Percentiles rank a stretch among this genome's conserved stretches.
phyloP scores from a whole-genome alignment of 805 yeast species.

The Ogataea pignaliae region DNA sequence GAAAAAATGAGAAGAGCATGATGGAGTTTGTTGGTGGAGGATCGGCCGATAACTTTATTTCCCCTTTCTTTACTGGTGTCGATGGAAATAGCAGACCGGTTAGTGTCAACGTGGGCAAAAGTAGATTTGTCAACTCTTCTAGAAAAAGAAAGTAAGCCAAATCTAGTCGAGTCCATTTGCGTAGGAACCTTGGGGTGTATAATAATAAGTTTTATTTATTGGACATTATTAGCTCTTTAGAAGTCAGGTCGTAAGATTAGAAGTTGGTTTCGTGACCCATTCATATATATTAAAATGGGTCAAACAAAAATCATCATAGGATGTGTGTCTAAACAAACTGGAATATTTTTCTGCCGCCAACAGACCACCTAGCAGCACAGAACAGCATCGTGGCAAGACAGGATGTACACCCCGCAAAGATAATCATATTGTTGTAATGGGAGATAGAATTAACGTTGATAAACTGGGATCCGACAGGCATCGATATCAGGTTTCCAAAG shows the following conservation, averaged over 20 bases:
- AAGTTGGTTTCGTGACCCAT: too few relatives aligned
- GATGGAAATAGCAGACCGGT: constrained; percentile 48
- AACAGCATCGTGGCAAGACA: constrained; percentile 13
- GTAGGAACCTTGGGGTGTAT: too few relatives aligned
- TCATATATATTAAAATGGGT: too few relatives aligned
- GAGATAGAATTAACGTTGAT: constrained; percentile 27
- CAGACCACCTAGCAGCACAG: constrained; percentile 9
- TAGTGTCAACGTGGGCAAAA: constrained; percentile 79
- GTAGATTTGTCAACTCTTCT: constrained; percentile 74
- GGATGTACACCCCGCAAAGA: constrained; percentile 24
- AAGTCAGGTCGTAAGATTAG: too few relatives aligned
- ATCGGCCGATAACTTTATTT: constrained; percentile 76
- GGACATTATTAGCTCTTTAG: too few relatives aligned
- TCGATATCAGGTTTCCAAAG: constrained; percentile 39
- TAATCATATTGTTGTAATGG: constrained; percentile 23
- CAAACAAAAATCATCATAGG: too few relatives aligned
- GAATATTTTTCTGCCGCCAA: constrained; percentile 27
- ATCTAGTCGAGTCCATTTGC: too few relatives aligned
- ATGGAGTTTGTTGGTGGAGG: constrained; percentile 95
- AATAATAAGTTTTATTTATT: too few relatives aligned
- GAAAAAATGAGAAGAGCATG: constrained; percentile 79
- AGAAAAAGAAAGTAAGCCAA: constrained; percentile 26
- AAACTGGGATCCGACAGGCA: constrained; percentile 47
- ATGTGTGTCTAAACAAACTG: constrained; percentile 12
- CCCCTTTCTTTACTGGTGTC: constrained; percentile 78